Percentiles rank a stretch among this genome's conserved stretches.
phyloP scores from a whole-genome alignment of 2,329 filamentous ascomycete species.

The Colletotrichum australisinense region DNA sequence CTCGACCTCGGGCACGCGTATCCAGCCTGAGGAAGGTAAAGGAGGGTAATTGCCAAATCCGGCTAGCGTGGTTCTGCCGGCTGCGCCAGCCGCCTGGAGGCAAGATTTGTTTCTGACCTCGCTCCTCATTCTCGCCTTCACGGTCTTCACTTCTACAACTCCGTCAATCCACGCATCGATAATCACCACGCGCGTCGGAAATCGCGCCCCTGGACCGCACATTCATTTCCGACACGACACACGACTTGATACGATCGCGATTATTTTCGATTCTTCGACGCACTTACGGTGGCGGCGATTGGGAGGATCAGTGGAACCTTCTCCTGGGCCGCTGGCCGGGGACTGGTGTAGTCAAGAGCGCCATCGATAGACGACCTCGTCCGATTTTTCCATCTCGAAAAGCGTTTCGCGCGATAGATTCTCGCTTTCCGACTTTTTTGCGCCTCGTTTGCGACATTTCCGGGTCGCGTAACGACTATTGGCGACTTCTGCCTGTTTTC shows the following conservation, averaged over 20 bases:
- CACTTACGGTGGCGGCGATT: constrained; percentile 54
- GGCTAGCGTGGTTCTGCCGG: constrained; percentile 46
- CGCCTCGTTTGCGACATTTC: constrained; percentile 40
- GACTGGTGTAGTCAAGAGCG: constrained; percentile 55
- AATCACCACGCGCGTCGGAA: constrained; percentile 66
- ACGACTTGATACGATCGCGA: constrained; percentile 50
- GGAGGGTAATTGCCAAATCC: constrained; percentile 38
- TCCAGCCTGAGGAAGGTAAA: constrained; percentile 40
- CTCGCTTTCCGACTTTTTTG: constrained; percentile 38
- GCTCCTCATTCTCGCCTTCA: constrained; percentile 51
- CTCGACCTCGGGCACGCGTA: constrained; percentile 12
- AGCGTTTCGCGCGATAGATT: constrained; percentile 40
- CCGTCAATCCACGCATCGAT: constrained; percentile 42
- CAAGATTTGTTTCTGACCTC: constrained; percentile 57
- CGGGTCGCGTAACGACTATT: constrained; percentile 35
- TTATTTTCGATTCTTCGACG: constrained; percentile 45
- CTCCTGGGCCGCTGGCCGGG: constrained; percentile 59
- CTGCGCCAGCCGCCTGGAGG: constrained; percentile 52
- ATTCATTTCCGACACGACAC: constrained; percentile 46
- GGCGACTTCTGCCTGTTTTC: constrained; percentile 11
- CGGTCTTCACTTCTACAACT: constrained; percentile 47
- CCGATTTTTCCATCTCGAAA: constrained; percentile 47
- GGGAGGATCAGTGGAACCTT: constrained; percentile 57
- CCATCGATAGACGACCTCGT: constrained; percentile 51
- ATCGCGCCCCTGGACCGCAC: constrained; percentile 52